These are phyloP conservation scores for Phytophthora chlamydospora DNA, from an alignment of 352 stramenopile genomes.

Conservation along the genomic window DNA sequence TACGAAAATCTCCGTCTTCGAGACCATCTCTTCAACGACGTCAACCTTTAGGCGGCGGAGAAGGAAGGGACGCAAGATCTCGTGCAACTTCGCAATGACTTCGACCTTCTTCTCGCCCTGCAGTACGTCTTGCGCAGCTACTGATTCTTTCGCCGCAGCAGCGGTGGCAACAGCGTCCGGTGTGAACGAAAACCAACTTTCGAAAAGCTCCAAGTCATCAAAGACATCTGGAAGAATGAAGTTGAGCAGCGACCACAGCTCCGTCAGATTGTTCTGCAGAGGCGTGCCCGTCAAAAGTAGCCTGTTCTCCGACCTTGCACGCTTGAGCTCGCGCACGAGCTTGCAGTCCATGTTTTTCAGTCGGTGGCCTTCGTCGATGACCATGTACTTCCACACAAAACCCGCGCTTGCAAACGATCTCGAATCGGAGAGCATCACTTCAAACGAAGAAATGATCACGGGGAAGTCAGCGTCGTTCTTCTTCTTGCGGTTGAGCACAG, in stretches of 20 bases:
- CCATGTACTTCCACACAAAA: slow-evolving; percentile 94
- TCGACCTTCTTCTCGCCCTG: slow-evolving; percentile 92
- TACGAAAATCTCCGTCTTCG: slow-evolving; percentile 98
- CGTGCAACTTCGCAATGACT: slow-evolving; percentile 96
- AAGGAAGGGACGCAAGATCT: slow-evolving; percentile 97
- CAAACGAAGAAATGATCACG: slow-evolving; percentile 89
- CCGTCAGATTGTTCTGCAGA: slow-evolving; percentile 98
- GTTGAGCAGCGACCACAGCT: slow-evolving; percentile 99
- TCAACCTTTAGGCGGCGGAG: slow-evolving; percentile 96
- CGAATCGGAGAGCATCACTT: slow-evolving; percentile 84
- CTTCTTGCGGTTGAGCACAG: slow-evolving; percentile 57
- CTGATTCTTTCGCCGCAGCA: slow-evolving; percentile 65
- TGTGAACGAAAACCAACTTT: slow-evolving; percentile 98
- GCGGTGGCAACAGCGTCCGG: slow-evolving; percentile 66
- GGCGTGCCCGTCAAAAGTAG: slow-evolving; percentile 96
- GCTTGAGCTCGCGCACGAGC: slow-evolving; percentile 95
- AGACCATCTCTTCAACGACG: slow-evolving; percentile 93
- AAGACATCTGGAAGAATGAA: slow-evolving; percentile 98
- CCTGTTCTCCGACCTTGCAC: slow-evolving; percentile 91
- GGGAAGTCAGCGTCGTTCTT: slow-evolving; percentile 75
- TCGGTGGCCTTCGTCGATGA: slow-evolving; percentile 98
- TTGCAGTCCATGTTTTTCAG: slow-evolving; percentile 98
- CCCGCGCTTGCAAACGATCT: slow-evolving; percentile 61
- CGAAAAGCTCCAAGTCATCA: slow-evolving; percentile 97
- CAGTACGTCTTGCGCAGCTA: slow-evolving; percentile 87